Base-by-base conservation (phyloP, 2,329 filamentous ascomycete species). In the Byssothecium circinans region DNA sequence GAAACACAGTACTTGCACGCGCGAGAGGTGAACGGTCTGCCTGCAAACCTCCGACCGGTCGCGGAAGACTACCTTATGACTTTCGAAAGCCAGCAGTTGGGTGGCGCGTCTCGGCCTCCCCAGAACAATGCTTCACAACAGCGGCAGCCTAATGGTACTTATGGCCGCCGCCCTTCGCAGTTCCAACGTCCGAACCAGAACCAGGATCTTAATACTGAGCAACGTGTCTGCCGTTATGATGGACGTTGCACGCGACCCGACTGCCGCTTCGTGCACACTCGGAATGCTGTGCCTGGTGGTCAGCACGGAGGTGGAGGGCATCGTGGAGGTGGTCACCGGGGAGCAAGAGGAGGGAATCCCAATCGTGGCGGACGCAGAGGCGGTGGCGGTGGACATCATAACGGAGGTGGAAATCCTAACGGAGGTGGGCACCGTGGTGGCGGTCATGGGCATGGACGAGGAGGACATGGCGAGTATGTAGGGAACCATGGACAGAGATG, bases 231-330 rank as follows among this genome's bases (percentile, higher is more conserved):
- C 27, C 15, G 20, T 15, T 30, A 18, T 19, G n/a, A 35, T 38
- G 23, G 22, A 2, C 14, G 11, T 2, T 43, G 45, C 27, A 43
- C 8, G 8, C 33, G 35, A 12, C 11, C 30, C 8, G 35, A 45
- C 4, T 52, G 49, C 23, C 3, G 12, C 6, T 46, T 40, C 17
- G 41, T 23, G 2, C 49, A 49, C 35, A 23, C 19, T 4, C 36
- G 30, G 8, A 45, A 45, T 7, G 32, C 38, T 10, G 43, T 45
- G n/a, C 5, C 29, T 11, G n/a, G 18, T 12, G 25, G 40, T 19
- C 17, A 41, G 6, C 12, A 18, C 18, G 29, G 35, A 15, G 32
- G 23, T 2, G 35, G 33, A 19, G 7, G 7, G 4, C 5, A 17
- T 11, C n/a, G 8, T 8, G 15, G 27, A 6, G 42, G 34, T 14